Percentiles rank a stretch among this genome's conserved stretches.
Conservation (phyloP, 129 eudicot genomes). For the Arctium minus region DNA sequence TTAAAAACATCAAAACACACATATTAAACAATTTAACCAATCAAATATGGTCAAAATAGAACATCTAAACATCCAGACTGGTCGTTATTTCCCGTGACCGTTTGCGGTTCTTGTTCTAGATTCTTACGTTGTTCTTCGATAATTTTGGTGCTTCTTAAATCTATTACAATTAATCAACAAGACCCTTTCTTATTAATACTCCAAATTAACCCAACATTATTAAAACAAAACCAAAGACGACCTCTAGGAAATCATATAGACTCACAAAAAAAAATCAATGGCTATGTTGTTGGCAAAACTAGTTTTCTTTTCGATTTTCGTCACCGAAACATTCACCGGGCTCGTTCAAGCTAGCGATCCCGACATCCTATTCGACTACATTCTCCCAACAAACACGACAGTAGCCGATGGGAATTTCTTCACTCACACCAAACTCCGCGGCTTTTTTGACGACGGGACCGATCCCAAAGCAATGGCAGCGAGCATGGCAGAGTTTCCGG, state of each 20-base stretch:
- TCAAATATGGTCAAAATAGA: background rate
- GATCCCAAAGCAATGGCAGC: constrained; percentile 19
- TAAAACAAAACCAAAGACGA: background rate
- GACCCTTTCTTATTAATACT: background rate
- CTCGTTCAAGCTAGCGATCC: constrained; percentile 41
- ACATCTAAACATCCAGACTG: background rate
- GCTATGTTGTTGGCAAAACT: background rate
- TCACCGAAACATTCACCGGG: background rate
- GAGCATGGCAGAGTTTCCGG: constrained; percentile 42
- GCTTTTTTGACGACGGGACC: background rate
- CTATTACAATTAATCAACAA: background rate
- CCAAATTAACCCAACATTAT: background rate
- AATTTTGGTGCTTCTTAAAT: background rate
- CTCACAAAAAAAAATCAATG: background rate
- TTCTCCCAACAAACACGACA: constrained; percentile 31
- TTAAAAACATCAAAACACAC: no score
- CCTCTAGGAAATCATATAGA: background rate
- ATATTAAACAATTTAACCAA: background rate
- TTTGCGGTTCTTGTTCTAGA: constrained; percentile 6
- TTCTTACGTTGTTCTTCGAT: constrained; percentile 14
- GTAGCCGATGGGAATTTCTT: constrained; percentile 30
- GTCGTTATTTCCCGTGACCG: constrained; percentile 14
- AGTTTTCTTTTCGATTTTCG: constrained; percentile 2
- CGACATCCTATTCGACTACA: constrained; percentile 41
- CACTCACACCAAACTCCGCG: constrained; percentile 34